phyloP scores from a whole-genome alignment of 2,329 filamentous ascomycete genomes.

The Rutstroemia sp. region DNA sequence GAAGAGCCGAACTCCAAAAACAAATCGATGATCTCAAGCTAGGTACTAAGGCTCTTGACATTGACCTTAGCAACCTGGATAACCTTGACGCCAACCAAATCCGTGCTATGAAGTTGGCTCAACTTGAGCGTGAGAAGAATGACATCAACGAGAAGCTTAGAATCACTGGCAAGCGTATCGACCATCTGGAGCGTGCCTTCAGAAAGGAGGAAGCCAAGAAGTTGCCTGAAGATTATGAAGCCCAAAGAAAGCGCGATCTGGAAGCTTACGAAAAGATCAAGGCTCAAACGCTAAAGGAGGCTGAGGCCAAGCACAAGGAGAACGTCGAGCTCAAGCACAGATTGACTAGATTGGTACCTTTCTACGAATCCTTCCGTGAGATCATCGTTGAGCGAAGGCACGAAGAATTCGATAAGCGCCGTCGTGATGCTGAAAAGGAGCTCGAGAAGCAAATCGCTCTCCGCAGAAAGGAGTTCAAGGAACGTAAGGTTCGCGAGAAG shows the following conservation, averaged over 20 bases:
- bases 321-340: constrained; percentile 91
- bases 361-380: constrained; percentile 77
- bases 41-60: constrained; percentile 65
- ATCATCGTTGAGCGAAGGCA: constrained; percentile 80
- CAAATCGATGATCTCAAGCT: constrained; percentile 88
- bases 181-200: constrained; percentile 95
- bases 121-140: constrained; percentile 97
- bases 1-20: constrained; percentile 89
- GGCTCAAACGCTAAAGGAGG: constrained; percentile 68
- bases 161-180: constrained; percentile 89
- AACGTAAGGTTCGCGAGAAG: constrained; percentile 75
- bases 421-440: constrained; percentile 84
- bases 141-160: constrained; percentile 86
- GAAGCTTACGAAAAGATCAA: constrained; percentile 75
- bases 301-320: constrained; percentile 84
- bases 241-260: constrained; percentile 70
- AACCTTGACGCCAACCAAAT: constrained; percentile 85
- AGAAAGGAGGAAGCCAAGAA: constrained; percentile 94
- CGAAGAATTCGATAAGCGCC: constrained; percentile 92
- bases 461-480: constrained; percentile 82
- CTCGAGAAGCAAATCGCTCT: constrained; percentile 84
- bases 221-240: constrained; percentile 74
- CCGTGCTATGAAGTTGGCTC: constrained; percentile 88
- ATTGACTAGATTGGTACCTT: constrained; percentile 73
- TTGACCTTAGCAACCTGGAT: constrained; percentile 75